These are phyloP conservation scores for Sclerotinia glacialis DNA, from an alignment of 2,329 filamentous ascomycete species.

Conservation along the genomic window DNA sequence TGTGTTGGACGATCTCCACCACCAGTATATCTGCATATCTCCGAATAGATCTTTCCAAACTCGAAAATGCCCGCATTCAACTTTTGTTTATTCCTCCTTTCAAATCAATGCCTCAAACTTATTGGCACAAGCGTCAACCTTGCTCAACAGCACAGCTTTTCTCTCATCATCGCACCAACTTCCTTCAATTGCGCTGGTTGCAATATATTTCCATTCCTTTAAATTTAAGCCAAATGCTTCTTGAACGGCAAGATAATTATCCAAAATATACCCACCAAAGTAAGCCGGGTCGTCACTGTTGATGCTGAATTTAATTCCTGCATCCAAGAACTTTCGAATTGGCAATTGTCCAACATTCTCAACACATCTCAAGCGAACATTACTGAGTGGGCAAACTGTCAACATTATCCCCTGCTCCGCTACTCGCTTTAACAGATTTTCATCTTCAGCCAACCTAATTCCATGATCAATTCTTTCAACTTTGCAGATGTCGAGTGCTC, in stretches of 20 bases:
- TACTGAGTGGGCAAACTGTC: conserved; percentile 71
- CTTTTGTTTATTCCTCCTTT: neutral
- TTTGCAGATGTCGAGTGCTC: conserved; percentile 59
- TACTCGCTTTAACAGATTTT: conserved; percentile 55
- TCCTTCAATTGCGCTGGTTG: conserved; percentile 58
- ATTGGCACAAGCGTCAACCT: conserved; percentile 43
- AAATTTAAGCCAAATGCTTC: conserved; percentile 62
- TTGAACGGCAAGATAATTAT: conserved; percentile 74
- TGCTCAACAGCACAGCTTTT: conserved; percentile 56
- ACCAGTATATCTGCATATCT: conserved; percentile 2
- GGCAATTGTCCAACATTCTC: conserved; percentile 46
- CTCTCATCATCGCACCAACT: conserved; percentile 67
- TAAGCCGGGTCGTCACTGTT: conserved; percentile 51
- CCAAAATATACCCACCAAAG: conserved; percentile 71
- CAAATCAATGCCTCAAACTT: conserved; percentile 25
- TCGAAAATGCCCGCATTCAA: neutral
- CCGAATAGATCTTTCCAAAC: neutral
- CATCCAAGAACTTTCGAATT: conserved; percentile 45
- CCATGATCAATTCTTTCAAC: conserved; percentile 73
- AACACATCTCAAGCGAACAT: conserved; percentile 55
- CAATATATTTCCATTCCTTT: conserved; percentile 66
- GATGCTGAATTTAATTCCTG: conserved; percentile 47
- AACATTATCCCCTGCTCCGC: conserved; percentile 58
- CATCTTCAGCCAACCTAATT: conserved; percentile 61
- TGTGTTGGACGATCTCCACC: neutral